phyloP scores from a whole-genome alignment of 1,284 basidiomycete species.

The Schizophyllum commune region DNA sequence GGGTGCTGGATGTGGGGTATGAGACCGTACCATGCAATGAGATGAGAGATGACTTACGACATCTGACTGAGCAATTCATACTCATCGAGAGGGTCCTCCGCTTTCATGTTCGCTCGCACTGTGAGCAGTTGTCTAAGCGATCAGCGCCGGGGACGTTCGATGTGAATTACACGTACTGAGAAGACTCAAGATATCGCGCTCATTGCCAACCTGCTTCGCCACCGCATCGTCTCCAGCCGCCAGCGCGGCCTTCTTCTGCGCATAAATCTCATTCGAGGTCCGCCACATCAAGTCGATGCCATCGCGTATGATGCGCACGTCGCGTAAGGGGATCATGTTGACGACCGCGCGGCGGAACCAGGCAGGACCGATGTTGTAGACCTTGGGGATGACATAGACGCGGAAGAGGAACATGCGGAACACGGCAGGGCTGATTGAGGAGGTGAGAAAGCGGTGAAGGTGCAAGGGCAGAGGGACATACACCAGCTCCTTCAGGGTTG shows the following conservation, averaged over 20 bases:
- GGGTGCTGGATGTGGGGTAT: conserved; percentile 16
- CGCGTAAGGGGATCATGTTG: conserved; percentile 25
- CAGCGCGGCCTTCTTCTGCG: conserved; percentile 25
- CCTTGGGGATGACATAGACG: conserved; percentile 21
- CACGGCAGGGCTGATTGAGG: conserved; percentile 13
- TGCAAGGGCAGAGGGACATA: conserved; percentile 5
- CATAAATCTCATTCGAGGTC: conserved; percentile 28
- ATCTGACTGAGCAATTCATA: conserved; percentile 12
- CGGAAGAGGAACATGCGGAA: conserved; percentile 16
- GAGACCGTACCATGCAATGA: neutral
- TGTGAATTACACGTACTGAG: too few relatives aligned
- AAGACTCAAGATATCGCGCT: conserved; percentile 40
- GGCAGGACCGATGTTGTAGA: conserved; percentile 26
- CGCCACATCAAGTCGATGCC: conserved; percentile 31
- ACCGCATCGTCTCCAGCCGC: conserved; percentile 21
- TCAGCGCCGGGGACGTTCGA: too few relatives aligned
- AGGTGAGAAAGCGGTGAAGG: neutral
- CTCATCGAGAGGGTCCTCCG: conserved; percentile 10
- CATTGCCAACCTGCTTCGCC: conserved; percentile 28
- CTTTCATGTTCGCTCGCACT: conserved; percentile 4
- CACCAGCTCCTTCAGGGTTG: conserved; percentile 22
- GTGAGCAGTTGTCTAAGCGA: neutral
- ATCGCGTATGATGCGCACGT: conserved; percentile 24
- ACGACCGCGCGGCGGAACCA: conserved; percentile 27
- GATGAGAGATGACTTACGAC: neutral